Evolutionary conservation across 1,284 basidiomycete genomes (phyloP).

Genomic region (Athelia sp.): DNA sequence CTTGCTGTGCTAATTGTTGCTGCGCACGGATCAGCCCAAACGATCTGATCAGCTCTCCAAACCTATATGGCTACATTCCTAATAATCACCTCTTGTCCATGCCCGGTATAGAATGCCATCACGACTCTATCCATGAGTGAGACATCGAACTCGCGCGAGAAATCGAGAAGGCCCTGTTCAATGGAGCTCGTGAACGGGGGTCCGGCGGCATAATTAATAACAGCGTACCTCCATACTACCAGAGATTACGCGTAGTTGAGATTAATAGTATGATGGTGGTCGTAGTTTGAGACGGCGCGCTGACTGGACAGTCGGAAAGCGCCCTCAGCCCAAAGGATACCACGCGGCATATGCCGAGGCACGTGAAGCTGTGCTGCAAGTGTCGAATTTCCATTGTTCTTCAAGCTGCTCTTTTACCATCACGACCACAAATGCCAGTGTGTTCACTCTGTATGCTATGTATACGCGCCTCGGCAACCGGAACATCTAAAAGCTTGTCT

Average conservation of each 20-base stretch:
- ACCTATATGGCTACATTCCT: too few relatives aligned
- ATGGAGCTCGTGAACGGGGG: conserved; percentile 10
- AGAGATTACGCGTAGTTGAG: neutral
- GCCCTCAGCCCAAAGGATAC: neutral
- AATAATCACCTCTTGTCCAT: conserved; percentile 62
- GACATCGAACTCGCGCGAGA: conserved; percentile 83
- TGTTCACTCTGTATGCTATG: too few relatives aligned
- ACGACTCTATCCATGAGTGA: conserved; percentile 82
- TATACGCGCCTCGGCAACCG: too few relatives aligned
- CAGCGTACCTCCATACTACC: conserved; percentile 37
- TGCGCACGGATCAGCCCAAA: conserved; percentile 27
- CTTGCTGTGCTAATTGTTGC: conserved; percentile 90
- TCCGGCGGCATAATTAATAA: too few relatives aligned
- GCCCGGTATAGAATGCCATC: conserved; percentile 75
- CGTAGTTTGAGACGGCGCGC: neutral
- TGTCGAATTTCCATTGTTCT: too few relatives aligned
- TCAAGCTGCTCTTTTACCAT: too few relatives aligned
- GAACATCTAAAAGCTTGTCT: too few relatives aligned
- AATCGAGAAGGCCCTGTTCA: conserved; percentile 77
- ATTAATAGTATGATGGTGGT: neutral
- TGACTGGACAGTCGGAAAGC: neutral
- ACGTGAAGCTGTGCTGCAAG: too few relatives aligned
- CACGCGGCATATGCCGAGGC: too few relatives aligned
- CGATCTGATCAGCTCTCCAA: conserved; percentile 15
- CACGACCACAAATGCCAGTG: too few relatives aligned